A percentile compares a stretch with the other conserved stretches of the same genome.
Conservation (phyloP, 257 asterid species). For the Jacaranda copaia region DNA sequence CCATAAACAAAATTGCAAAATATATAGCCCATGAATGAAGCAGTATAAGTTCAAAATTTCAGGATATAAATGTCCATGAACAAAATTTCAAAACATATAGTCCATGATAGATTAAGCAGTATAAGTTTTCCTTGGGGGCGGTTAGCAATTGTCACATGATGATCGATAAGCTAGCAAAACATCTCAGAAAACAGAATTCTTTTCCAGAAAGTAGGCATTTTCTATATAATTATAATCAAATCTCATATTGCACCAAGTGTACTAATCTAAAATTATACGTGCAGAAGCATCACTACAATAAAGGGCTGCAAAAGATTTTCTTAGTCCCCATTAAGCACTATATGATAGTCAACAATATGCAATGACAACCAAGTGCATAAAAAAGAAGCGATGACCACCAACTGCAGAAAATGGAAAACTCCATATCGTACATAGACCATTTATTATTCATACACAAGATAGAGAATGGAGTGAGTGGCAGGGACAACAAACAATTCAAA, state of each 20-base stretch:
- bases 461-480: slow-evolving; percentile 21
- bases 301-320: slow-evolving; percentile 12
- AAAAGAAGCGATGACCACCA: not conserved
- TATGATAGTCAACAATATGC: slow-evolving; percentile 14
- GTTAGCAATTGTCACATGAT: slow-evolving; percentile 15
- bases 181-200: slow-evolving; percentile 16
- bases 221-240: not conserved
- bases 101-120: slow-evolving; percentile 30
- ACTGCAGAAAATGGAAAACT: not conserved
- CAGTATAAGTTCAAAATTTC: not conserved
- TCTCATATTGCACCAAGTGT: slow-evolving; percentile 20
- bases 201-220: slow-evolving; percentile 9
- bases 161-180: slow-evolving; percentile 8
- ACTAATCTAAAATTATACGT: not conserved
- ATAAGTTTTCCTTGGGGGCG: slow-evolving; percentile 13
- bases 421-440: not conserved
- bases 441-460: slow-evolving; percentile 5
- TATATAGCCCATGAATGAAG: not conserved
- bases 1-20: slow-evolving; percentile 10
- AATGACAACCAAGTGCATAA: slow-evolving; percentile 25
- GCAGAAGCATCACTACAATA: slow-evolving; percentile 16
- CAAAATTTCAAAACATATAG: slow-evolving; percentile 1
- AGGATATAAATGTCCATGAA: not conserved
- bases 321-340: not conserved
- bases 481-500: slow-evolving; percentile 15